phyloP scores from a whole-genome alignment of 1,284 basidiomycete species.

The Trichosporon sp. region DNA sequence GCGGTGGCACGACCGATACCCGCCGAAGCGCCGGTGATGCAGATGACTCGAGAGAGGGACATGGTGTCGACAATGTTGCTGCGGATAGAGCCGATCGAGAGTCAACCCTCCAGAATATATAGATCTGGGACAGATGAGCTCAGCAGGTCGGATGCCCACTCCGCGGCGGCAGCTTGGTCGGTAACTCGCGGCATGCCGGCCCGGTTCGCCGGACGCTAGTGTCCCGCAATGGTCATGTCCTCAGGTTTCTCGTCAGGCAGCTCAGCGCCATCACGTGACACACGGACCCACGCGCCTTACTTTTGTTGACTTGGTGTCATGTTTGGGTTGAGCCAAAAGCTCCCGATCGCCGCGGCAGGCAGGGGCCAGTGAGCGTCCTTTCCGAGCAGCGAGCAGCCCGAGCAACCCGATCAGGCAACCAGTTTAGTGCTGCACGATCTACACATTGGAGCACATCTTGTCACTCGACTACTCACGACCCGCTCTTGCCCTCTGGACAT shows the following conservation, averaged over 20 bases:
- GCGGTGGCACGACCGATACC: slow-evolving; percentile 55
- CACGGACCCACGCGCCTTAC: neutral
- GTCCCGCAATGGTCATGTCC: too few species aligned
- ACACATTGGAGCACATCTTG: too few species aligned
- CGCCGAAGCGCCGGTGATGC: slow-evolving; percentile 46
- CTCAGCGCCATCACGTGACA: neutral
- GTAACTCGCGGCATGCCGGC: neutral
- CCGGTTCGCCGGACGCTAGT: neutral
- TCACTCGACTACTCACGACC: neutral
- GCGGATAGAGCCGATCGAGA: neutral
- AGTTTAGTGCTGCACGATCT: neutral
- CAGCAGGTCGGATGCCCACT: too few species aligned
- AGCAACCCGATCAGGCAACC: neutral
- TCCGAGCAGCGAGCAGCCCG: neutral
- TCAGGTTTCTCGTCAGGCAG: too few species aligned
- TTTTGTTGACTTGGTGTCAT: neutral
- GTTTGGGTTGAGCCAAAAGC: neutral
- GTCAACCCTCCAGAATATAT: neutral
- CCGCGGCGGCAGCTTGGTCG: neutral
- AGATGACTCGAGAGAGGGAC: slow-evolving; percentile 28
- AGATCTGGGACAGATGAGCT: neutral
- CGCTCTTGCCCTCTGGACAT: neutral
- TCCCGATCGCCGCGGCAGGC: neutral
- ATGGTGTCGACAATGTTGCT: neutral
- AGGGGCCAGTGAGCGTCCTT: neutral